Evolutionary conservation across 257 asterid species (phyloP).

Genomic region (Penstemon newberryi): DNA sequence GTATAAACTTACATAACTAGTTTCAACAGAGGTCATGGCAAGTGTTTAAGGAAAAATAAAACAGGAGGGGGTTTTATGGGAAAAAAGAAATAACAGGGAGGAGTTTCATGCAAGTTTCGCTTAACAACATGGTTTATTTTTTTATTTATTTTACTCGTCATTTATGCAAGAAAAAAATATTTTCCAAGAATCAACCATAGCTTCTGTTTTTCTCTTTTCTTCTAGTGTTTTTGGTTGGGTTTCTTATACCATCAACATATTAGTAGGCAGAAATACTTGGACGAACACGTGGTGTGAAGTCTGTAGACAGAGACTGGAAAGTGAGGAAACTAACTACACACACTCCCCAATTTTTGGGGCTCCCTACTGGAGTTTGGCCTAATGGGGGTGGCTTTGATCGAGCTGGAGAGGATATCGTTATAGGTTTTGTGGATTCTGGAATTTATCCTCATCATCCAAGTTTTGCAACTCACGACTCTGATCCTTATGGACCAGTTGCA

Average conservation of each 20-base stretch:
- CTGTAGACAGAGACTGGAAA: conserved; percentile 95
- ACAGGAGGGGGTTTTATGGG: no score
- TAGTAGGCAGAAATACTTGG: conserved; percentile 88
- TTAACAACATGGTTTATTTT: no score
- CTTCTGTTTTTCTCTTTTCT: neutral
- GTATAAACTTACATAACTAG: no score
- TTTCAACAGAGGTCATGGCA: no score
- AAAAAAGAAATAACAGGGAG: no score
- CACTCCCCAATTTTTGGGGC: conserved; percentile 96
- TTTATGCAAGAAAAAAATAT: no score
- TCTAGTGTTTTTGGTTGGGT: conserved; percentile 18
- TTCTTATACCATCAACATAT: conserved; percentile 47
- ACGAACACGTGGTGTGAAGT: conserved; percentile 82
- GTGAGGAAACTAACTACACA: conserved; percentile 94
- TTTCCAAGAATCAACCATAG: neutral
- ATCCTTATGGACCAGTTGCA: conserved; percentile 85
- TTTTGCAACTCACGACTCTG: conserved; percentile 64
- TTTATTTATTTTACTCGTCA: no score
- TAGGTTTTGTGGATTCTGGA: conserved; percentile 96
- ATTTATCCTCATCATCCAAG: conserved; percentile 93
- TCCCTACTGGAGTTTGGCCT: conserved; percentile 99
- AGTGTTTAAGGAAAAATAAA: no score
- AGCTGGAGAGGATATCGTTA: conserved; percentile 94
- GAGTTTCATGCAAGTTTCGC: no score
- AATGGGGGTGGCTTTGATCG: conserved; percentile 91